These are phyloP conservation scores for Rheum nobile DNA, from an alignment of 148 eudicot species.

Conservation along the genomic window DNA sequence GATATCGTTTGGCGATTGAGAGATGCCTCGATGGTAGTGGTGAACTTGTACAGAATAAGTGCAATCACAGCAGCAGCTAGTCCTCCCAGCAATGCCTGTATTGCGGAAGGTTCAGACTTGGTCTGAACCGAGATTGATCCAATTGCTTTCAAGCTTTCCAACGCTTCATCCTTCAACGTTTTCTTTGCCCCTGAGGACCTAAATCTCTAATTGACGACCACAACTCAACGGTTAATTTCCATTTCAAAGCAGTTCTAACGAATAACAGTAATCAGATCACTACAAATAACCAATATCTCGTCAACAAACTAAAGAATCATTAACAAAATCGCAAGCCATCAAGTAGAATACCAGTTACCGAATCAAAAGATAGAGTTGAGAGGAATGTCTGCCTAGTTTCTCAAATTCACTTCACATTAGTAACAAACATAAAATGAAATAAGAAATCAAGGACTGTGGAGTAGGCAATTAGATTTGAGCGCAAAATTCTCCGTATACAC, in stretches of 20 bases:
- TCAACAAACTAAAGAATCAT: background rate
- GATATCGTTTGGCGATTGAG: conserved; percentile 74
- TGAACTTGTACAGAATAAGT: conserved; percentile 74
- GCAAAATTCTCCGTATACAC: background rate
- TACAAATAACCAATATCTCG: background rate
- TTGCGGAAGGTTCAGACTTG: conserved; percentile 50
- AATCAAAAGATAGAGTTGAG: background rate
- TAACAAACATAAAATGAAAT: background rate
- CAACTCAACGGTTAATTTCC: conserved; percentile 7
- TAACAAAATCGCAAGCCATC: background rate
- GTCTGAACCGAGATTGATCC: conserved; percentile 29
- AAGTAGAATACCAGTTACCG: background rate
- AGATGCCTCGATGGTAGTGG: conserved; percentile 66
- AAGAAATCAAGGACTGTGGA: background rate
- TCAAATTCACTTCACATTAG: background rate
- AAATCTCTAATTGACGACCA: conserved; percentile 35
- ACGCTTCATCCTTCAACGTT: conserved; percentile 70
- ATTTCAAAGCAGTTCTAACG: background rate
- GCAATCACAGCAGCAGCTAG: conserved; percentile 79
- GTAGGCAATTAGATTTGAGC: background rate
- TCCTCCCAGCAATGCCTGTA: conserved; percentile 71
- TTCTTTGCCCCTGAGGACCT: conserved; percentile 69
- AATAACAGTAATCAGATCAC: background rate
- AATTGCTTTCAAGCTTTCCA: conserved; percentile 74
- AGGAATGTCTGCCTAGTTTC: background rate